A percentile compares a stretch with the other conserved stretches of the same genome.
Evolutionary conservation across 108 stramenopile genomes (phyloP).

Genomic region (Discostella stelligeroides): DNA sequence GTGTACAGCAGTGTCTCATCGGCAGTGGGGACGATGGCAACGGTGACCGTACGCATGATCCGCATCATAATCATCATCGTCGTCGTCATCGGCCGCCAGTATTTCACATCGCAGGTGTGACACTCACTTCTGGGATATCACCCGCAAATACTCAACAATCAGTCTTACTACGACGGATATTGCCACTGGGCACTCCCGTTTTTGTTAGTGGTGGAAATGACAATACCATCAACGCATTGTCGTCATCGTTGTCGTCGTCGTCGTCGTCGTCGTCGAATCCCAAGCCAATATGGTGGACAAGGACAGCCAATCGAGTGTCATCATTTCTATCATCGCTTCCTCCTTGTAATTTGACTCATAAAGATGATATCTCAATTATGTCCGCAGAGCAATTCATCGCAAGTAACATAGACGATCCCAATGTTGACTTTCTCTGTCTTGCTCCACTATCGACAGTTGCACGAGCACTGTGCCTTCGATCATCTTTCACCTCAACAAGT

Average conservation of each 20-base stretch:
- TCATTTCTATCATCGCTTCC: constrained; percentile 40
- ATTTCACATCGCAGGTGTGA: constrained; percentile 34
- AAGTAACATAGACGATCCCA: constrained; percentile 25
- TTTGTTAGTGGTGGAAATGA: constrained; percentile 9
- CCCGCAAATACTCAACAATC: constrained; percentile 19
- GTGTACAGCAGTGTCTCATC: constrained; percentile 21
- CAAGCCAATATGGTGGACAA: constrained; percentile 40
- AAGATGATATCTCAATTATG: background rate
- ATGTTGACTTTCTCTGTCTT: constrained; percentile 40
- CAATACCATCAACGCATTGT: background rate
- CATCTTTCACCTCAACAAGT: background rate
- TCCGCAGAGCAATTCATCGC: constrained; percentile 28
- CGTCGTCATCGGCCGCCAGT: background rate
- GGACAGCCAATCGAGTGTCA: constrained; percentile 18
- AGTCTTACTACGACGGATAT: constrained; percentile 24
- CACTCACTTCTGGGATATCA: constrained; percentile 31
- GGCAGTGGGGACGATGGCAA: background rate
- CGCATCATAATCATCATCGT: background rate
- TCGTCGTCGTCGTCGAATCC: background rate
- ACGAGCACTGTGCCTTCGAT: constrained; percentile 21
- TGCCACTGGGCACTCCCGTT: constrained; percentile 32
- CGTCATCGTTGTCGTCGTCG: background rate
- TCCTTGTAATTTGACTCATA: background rate
- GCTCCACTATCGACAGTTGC: constrained; percentile 31
- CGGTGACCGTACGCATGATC: background rate